Base-by-base conservation (phyloP, 73 alveolate genomes). In the Blepharisma stoltei region DNA sequence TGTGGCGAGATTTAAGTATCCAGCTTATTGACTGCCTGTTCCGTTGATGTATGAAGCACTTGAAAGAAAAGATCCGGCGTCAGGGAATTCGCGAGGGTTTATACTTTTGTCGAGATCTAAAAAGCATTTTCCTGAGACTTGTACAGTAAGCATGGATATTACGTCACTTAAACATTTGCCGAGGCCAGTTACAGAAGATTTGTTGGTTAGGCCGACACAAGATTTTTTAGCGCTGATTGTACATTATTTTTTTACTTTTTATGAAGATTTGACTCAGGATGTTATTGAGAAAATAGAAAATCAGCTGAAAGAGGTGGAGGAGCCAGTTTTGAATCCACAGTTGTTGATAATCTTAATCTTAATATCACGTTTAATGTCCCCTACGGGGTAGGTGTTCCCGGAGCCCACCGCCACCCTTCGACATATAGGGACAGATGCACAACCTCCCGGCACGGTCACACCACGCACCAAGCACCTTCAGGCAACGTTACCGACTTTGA, bases 1-100 rank as follows among this genome's bases (percentile, higher is more conserved):
- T 78, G 91, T 89, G 7, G 96, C 96, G 8, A 68, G 90, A 78
- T 89, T 86, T 67, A 89, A 89, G 76, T 89, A 89, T 67, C 96
- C 96, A 46, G 93, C 96, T 38, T 83, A 86, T 81, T 89, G 96
- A 93, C 82, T 86, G 47, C 88, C 71, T 25, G 18, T 89, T 6
- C 65, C 55, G 9, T 23, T 50, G 8, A 41, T 86, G 6, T 77
- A 86, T 60, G 77, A 89, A 37, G 77, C 96, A 4, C 55, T 85
- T 2, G 78, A 80, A 25, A 75, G 83, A 14, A 48, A 67, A 8
- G 96, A 89, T 54, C 50, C 48, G 20, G 93, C 76, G 7, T 78
- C 88, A 6, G 50, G 77, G 18, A 89, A 79, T 71, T 75, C 91
- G 8, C 68, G 96, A 83, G 96, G 96, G n/a, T 81, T 89, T 69